Base-by-base conservation (phyloP, 1,284 basidiomycete species). In the Anthracocystis walkeri region DNA sequence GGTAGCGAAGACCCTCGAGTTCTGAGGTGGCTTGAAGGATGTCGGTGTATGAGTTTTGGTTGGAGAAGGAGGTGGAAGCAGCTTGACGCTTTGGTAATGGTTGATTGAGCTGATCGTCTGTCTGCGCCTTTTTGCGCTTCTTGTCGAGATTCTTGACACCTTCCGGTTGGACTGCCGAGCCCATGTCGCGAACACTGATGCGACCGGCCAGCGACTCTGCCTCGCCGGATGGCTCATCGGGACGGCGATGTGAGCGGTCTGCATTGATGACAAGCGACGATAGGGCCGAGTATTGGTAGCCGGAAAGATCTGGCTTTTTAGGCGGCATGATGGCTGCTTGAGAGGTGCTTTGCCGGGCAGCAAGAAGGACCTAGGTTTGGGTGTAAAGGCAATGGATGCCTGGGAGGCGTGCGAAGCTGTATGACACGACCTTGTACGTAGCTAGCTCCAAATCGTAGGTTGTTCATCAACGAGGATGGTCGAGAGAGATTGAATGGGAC, bases 181-280 rank as follows among this genome's bases (percentile, higher is more conserved):
- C 96, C 97, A 99, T 99, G 75, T 95, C 92, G 75, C 89, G 90
- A 10, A 91, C 90, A 87, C 94, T 91, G 77, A 99, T 97, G 44
- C 93, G 90, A 33, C 97, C 97, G 42, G 91, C 91, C 31, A 99
- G 90, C 14, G 95, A 91, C 60, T 96, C 97, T 18, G 95, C 93
- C 41, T 94, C 93, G 70, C 96, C 96, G 87, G 96, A 95, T 18
- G 96, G 95, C 86, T 99, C 97, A 58, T 84, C 79, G 18, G 78
- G 65, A 4, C 73, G 75, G 41, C 77, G 79, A 50, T 75, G 66
- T 12, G 72, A 63, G 11, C 81, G 79, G 38, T 82, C 83, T 2
- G 82, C 69, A 51, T 68, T 79, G 64, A 82, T 81, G 65, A 84
- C 83, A 41, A 82, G 78, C 18, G 82, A 82, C 20, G 81, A 83